These are phyloP conservation scores for Saccharomyces pastorianus DNA, from an alignment of 1,139 yeast genomes.

Conservation along the genomic window DNA sequence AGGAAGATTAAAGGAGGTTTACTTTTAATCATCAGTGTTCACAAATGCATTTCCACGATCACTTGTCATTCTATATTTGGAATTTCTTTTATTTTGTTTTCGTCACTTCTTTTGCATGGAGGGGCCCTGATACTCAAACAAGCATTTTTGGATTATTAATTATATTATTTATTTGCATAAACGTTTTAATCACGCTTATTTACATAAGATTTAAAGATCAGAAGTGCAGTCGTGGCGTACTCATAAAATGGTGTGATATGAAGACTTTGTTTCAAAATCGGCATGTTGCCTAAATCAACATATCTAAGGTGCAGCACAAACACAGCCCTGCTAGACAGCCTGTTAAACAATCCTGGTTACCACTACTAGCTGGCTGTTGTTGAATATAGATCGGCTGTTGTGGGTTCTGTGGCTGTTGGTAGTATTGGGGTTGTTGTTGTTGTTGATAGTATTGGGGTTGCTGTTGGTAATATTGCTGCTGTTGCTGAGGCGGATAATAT, in stretches of 20 bases:
- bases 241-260: neutral
- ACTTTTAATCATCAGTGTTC: constrained; percentile 12
- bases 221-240: neutral
- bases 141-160: neutral
- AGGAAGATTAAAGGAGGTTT: constrained; percentile 28
- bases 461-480: constrained; percentile 14
- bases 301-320: constrained; percentile 63
- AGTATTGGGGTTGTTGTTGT: constrained; percentile 21
- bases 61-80: too few relatives aligned
- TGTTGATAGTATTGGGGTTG: constrained; percentile 16
- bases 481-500: constrained; percentile 8
- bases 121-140: neutral
- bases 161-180: neutral
- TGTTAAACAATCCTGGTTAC: constrained; percentile 44
- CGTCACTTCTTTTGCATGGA: neutral
- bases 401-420: constrained; percentile 20
- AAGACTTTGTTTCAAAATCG: neutral
- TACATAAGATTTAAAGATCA: neutral
- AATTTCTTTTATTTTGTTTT: too few relatives aligned
- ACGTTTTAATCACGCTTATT: neutral
- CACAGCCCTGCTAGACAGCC: constrained; percentile 66
- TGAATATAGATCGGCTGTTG: constrained; percentile 59
- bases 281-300: constrained; percentile 37
- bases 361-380: constrained; percentile 38
- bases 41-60: too few relatives aligned